A percentile compares a stretch with the other conserved stretches of the same genome.
Evolutionary conservation across 2,329 filamentous ascomycete species (phyloP).

Genomic region (Erysiphe pulchra): DNA sequence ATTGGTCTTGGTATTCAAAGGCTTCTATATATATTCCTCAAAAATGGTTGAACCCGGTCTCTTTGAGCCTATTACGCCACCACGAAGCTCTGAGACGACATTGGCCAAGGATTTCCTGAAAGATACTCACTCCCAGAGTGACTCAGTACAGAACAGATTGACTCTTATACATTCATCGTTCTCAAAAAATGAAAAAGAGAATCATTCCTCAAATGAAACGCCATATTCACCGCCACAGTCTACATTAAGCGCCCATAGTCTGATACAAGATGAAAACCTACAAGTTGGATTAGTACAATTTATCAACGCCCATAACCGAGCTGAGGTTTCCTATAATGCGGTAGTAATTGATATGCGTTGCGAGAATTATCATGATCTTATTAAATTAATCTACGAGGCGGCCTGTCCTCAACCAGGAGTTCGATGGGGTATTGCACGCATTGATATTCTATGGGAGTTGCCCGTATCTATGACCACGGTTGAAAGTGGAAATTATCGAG

Average conservation of each 20-base stretch:
- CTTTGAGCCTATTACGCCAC: too few species aligned
- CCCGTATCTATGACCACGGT: background rate
- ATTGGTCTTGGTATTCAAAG: too few species aligned
- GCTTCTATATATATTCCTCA: too few species aligned
- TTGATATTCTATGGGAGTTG: background rate
- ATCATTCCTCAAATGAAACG: too few species aligned
- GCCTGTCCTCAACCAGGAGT: background rate
- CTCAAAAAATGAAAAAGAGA: too few species aligned
- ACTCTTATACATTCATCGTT: too few species aligned
- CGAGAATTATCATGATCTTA: background rate
- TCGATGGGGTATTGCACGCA: background rate
- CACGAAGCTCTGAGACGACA: too few species aligned
- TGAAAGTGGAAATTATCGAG: background rate
- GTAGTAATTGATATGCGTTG: background rate
- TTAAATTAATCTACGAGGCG: background rate
- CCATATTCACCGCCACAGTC: background rate
- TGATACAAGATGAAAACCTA: background rate
- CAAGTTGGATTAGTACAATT: background rate
- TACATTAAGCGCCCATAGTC: background rate
- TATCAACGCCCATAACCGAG: background rate
- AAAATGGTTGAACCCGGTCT: too few species aligned
- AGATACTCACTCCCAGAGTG: too few species aligned
- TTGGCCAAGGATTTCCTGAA: too few species aligned
- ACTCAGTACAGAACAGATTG: too few species aligned
- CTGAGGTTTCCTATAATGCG: background rate